Evolutionary conservation across 345 rosid genomes (phyloP).

Genomic region (Murraya koenigii): DNA sequence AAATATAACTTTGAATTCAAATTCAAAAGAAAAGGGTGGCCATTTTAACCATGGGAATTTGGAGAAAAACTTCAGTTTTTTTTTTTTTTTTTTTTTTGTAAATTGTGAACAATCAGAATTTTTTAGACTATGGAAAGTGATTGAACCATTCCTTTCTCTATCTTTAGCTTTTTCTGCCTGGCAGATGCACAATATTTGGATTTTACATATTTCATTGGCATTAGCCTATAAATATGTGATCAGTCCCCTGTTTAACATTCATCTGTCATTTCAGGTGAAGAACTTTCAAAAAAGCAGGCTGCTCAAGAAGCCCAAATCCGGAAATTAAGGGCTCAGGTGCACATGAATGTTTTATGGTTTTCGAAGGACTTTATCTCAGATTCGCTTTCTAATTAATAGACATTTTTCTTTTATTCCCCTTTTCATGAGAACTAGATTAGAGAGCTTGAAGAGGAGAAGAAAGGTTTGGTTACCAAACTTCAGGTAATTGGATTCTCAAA

Average conservation of each 20-base stretch:
- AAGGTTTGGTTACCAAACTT: constrained; percentile 85
- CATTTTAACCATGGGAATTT: background rate
- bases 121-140: background rate
- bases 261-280: constrained; percentile 65
- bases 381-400: background rate
- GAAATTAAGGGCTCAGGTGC: constrained; percentile 98
- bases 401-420: constrained; percentile 17
- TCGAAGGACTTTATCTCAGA: constrained; percentile 7
- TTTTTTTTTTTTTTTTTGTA: too few relatives aligned
- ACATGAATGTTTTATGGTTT: background rate
- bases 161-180: background rate
- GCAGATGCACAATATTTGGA: background rate
- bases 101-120: background rate
- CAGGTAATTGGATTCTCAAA: constrained; percentile 59
- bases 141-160: background rate
- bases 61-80: background rate
- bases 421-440: constrained; percentile 61
- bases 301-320: constrained; percentile 91
- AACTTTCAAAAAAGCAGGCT: constrained; percentile 98
- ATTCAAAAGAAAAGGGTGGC: background rate
- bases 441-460: constrained; percentile 98
- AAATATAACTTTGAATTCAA: background rate
- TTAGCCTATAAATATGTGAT: background rate
- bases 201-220: background rate
- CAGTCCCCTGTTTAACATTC: constrained; percentile 8